Evolutionary conservation across 73 alveolate genomes (phyloP).

Genomic region (Symbiodinium pilosum): DNA sequence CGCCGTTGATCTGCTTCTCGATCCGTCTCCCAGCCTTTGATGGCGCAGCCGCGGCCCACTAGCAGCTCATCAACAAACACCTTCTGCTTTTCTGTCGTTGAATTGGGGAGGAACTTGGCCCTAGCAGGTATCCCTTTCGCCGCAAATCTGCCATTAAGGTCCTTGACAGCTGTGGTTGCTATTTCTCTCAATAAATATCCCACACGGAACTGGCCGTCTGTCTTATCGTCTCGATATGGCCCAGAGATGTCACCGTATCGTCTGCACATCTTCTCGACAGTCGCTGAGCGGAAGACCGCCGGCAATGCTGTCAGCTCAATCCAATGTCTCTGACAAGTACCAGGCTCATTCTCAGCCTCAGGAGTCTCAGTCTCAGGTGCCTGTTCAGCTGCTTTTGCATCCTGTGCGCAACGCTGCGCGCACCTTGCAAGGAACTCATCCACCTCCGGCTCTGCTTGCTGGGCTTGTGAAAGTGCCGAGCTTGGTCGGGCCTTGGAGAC

Average conservation of each 20-base stretch:
- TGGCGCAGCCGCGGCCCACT: neutral
- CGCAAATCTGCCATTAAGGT: neutral
- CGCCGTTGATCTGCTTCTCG: neutral
- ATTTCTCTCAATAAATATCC: neutral
- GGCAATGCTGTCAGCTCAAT: neutral
- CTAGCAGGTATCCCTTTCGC: neutral
- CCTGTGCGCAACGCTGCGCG: no score
- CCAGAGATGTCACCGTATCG: neutral
- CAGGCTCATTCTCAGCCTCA: no score
- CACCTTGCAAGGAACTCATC: no score
- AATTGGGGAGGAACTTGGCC: neutral
- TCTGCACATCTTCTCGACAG: neutral
- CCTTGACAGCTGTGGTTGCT: neutral
- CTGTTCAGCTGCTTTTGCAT: no score
- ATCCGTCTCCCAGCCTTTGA: neutral
- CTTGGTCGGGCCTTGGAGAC: no score
- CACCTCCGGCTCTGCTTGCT: no score
- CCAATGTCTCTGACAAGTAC: no score
- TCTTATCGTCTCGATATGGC: neutral
- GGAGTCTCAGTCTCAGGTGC: no score
- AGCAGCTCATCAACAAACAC: neutral
- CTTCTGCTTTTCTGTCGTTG: neutral
- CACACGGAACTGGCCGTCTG: constrained; percentile 7
- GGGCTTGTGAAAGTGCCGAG: no score
- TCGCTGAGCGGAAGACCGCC: neutral